Base-by-base conservation (phyloP, 352 stramenopile genomes). In the Phytophthora megakarya region DNA sequence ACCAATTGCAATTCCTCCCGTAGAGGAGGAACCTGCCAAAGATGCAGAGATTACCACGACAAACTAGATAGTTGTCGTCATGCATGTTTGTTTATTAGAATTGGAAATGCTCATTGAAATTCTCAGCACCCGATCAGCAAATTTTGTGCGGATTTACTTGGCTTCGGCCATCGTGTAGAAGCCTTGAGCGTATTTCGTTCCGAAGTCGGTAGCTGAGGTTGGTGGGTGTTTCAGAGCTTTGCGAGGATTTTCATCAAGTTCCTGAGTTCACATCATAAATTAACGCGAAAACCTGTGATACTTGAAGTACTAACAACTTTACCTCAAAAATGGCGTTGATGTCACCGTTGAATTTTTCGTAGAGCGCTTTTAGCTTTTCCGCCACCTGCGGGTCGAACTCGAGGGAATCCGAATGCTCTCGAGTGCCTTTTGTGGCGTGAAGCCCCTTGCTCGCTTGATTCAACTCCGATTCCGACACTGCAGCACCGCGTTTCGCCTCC, bases 141-240 rank as follows among this genome's bases (percentile, higher is more conserved):
- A n/a, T n/a, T n/a, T n/a, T n/a, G n/a, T n/a, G n/a, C n/a, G n/a
- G n/a, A n/a, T n/a, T 77, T 49, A 93, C 70, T 93, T 93, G 70
- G 87, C 84, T 51, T 91, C 84, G 0, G 84, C 84, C 70, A 88
- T 90, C 22, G 85, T 91, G 76, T 93, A 93, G 57, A 92, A 93
- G 11, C 83, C 85, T 47, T 93, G 85, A 1, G 85, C 85, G 39
- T 93, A 93, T 61, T 85, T 87, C 51, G 81, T 90, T 23, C 85
- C 83, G 57, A 93, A 93, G 37, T 91, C 85, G 11, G 74, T 61
- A 8, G 83, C 79, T 13, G 74, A 81, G 3, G 61, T 53, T 15
- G 85, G 85, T 16, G 81, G 81, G 53, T 93, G 67, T 61, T 93
- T 93, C 32, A 93, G 67, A 38, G 80, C 85, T 60, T 93, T 93